Evolutionary conservation across 2,329 filamentous ascomycete genomes (phyloP).

Genomic region (Colletotrichum simmondsii): DNA sequence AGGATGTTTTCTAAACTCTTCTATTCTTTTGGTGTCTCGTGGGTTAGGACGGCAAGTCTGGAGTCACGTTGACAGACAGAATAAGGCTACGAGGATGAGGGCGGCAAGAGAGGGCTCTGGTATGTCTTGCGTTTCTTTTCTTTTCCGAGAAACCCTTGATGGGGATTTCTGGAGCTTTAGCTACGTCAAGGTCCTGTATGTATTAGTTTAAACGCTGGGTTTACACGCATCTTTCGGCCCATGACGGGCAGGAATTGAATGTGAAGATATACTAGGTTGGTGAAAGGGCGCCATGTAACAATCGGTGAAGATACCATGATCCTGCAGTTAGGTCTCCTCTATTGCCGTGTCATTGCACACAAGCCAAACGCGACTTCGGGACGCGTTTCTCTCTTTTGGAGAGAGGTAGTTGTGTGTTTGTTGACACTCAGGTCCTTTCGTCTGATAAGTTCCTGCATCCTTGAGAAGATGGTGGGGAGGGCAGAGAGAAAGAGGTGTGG

Average conservation of each 20-base stretch:
- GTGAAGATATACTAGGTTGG: not conserved
- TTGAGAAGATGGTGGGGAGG: not conserved
- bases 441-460: not conserved
- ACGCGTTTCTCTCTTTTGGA: not conserved
- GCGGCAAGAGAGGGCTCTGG: too few relatives aligned
- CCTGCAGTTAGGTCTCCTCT: not conserved
- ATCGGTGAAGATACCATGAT: not conserved
- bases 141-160: not conserved
- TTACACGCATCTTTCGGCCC: not conserved
- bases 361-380: not conserved
- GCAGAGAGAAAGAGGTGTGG: too few relatives aligned
- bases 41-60: too few relatives aligned
- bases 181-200: too few relatives aligned
- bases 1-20: too few relatives aligned
- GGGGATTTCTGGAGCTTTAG: too few relatives aligned
- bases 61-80: too few relatives aligned
- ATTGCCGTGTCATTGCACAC: too few relatives aligned
- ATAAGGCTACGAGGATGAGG: too few relatives aligned
- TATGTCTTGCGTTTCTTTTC: too few relatives aligned
- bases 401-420: not conserved
- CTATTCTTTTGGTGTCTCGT: too few relatives aligned
- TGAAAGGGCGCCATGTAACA: not conserved
- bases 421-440: not conserved
- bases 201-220: too few relatives aligned
- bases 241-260: not conserved